Evolutionary conservation across 1,139 yeast genomes (phyloP), one percentile per base, ranked within the genome.

Genomic region (Candida sp.): DNA sequence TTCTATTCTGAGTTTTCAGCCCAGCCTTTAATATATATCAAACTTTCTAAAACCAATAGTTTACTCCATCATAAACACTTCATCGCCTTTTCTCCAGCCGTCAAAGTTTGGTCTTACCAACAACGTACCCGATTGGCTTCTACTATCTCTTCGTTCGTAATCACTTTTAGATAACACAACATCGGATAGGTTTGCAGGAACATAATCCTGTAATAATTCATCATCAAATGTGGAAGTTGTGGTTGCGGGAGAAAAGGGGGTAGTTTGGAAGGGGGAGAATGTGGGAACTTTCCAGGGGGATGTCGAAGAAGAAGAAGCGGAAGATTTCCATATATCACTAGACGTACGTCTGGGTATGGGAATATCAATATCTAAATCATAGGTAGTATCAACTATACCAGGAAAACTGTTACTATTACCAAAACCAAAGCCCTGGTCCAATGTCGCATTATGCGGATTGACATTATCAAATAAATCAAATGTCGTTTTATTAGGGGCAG

Each of bases 141-240:
- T 67, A 5, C 89, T 82, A 48, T 78, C 84, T 40, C 95, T 71
- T 46, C 95, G 68, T 48, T 67, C 66, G 25, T 84, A 65, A 57
- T 88, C 95, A 52, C 83, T 88, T 0, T 95, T 95, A 1, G 96
- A 87, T 39, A 88, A 66, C 21, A 73, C 68, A 43, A 87, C 67
- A 53, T 87, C 95, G 19, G 82, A 77, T 36, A 88, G 66, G 22
- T 89, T 77, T 1, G 84, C 82, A 2, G 96, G 96, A 2, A 88
- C 87, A 54, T 79, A 84, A 56, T 87, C 95, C 50, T 86, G 90
- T 47, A 76, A 84, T 53, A 71, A 77, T 19, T 74, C 57, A 19
- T 53, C 62, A 27, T 54, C 41, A 34, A n/a, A 22, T 36, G 41
- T 34, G 32, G 25, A 40, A 9, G 45, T 27, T 22, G 22, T 36